Conservation (phyloP, 345 rosid genomes). For the Ceriops decandra region DNA sequence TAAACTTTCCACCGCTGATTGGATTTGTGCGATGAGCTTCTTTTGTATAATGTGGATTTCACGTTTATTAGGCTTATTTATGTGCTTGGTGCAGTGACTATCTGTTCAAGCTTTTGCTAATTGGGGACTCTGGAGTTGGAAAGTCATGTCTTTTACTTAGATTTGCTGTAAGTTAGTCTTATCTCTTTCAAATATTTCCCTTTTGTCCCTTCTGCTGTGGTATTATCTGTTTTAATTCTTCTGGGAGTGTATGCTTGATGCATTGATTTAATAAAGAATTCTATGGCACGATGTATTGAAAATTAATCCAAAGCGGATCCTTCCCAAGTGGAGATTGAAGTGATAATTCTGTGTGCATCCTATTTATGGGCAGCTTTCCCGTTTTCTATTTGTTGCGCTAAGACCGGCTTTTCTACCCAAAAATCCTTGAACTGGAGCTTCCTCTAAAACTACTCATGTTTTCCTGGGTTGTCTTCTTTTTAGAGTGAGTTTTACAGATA, state of each 20-base stretch:
- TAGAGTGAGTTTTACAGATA: neutral
- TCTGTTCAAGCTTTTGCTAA: neutral
- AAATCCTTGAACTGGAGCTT: neutral
- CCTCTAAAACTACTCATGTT: neutral
- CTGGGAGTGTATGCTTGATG: neutral
- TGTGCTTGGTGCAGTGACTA: neutral
- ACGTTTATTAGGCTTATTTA: neutral
- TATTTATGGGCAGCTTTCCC: too few relatives aligned
- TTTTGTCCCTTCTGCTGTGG: neutral
- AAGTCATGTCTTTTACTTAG: neutral
- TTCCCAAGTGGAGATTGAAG: too few relatives aligned
- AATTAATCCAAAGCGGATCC: neutral
- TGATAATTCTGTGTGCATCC: too few relatives aligned
- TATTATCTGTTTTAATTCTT: neutral
- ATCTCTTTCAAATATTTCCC: neutral
- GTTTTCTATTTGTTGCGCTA: too few relatives aligned
- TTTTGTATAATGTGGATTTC: neutral
- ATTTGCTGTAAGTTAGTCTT: neutral
- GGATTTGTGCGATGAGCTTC: neutral
- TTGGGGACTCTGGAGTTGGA: slow-evolving; percentile 5
- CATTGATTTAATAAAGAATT: too few relatives aligned
- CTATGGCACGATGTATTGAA: too few relatives aligned
- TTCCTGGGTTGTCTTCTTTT: neutral
- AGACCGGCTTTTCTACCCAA: too few relatives aligned
- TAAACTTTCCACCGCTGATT: neutral